These are phyloP conservation scores for Stachybotrys chartarum DNA, from an alignment of 2,329 filamentous ascomycete species.

Conservation along the genomic window DNA sequence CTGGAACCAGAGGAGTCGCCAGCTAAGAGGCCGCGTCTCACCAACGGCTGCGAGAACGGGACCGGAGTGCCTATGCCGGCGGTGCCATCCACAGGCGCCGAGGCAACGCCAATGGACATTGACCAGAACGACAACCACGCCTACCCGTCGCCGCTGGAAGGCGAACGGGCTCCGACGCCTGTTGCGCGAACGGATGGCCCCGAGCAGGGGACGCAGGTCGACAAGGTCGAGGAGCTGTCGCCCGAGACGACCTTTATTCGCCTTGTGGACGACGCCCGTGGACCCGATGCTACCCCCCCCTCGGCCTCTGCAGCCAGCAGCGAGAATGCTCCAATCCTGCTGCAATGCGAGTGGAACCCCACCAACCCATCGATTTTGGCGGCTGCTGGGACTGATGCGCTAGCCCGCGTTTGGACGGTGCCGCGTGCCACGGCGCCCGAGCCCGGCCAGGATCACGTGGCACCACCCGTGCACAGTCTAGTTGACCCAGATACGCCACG, in stretches of 20 bases:
- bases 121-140: constrained; percentile 52
- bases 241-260: constrained; percentile 55
- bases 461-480: constrained; percentile 29
- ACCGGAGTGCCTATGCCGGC: constrained; percentile 6
- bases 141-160: constrained; percentile 58
- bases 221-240: constrained; percentile 55
- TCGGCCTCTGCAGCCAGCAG: constrained; percentile 28
- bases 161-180: constrained; percentile 46
- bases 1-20: constrained; percentile 48
- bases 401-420: constrained; percentile 62
- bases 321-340: constrained; percentile 52
- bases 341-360: constrained; percentile 65
- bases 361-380: constrained; percentile 57
- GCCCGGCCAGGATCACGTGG: constrained; percentile 32
- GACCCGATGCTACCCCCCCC: constrained; percentile 27
- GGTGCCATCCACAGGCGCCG: constrained; percentile 12
- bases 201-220: constrained; percentile 57
- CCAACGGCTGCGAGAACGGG: constrained; percentile 48
- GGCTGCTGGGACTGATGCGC: constrained; percentile 61
- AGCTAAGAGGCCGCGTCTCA: constrained; percentile 51
- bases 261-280: constrained; percentile 36
- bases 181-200: constrained; percentile 52
- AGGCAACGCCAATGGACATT: constrained; percentile 53
- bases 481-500: constrained; percentile 46
- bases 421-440: constrained; percentile 43